Evolutionary conservation across 768 basidiomycete species (phyloP).

Genomic region (Tricholoma terreum): DNA sequence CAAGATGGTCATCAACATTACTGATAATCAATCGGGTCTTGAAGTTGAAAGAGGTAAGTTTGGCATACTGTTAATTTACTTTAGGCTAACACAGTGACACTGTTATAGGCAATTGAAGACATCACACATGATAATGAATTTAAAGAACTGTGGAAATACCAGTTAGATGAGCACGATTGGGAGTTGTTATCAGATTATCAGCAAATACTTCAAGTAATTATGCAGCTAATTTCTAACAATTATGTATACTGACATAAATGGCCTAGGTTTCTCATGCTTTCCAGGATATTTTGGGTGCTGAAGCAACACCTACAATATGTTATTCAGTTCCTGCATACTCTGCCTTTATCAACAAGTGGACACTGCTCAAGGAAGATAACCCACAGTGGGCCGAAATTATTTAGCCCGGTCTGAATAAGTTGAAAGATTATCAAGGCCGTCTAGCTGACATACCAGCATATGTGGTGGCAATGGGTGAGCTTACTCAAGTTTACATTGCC

Average conservation of each 20-base stretch:
- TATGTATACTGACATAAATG: neutral
- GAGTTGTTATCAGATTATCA: constrained; percentile 13
- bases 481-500: neutral
- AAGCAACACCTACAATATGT: too few species aligned
- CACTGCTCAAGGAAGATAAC: constrained; percentile 2
- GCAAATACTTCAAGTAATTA: too few species aligned
- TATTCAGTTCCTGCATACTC: constrained; percentile 17
- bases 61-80: too few species aligned
- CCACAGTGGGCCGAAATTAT: constrained; percentile 11
- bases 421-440: constrained; percentile 12
- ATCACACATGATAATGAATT: too few species aligned
- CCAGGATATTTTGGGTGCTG: too few species aligned
- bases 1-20: constrained; percentile 24
- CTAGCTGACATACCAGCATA: too few species aligned
- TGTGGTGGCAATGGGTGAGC: constrained; percentile 14
- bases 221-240: too few species aligned
- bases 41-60: too few species aligned
- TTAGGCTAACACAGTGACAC: neutral
- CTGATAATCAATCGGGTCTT: constrained; percentile 28
- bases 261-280: constrained; percentile 23
- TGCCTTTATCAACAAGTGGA: constrained; percentile 15
- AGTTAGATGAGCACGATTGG: constrained; percentile 21
- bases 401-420: constrained; percentile 18
- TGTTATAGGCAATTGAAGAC: constrained; percentile 5
- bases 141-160: too few species aligned